Base-by-base conservation (phyloP, 805 yeast species). In the Candida verbasci region DNA sequence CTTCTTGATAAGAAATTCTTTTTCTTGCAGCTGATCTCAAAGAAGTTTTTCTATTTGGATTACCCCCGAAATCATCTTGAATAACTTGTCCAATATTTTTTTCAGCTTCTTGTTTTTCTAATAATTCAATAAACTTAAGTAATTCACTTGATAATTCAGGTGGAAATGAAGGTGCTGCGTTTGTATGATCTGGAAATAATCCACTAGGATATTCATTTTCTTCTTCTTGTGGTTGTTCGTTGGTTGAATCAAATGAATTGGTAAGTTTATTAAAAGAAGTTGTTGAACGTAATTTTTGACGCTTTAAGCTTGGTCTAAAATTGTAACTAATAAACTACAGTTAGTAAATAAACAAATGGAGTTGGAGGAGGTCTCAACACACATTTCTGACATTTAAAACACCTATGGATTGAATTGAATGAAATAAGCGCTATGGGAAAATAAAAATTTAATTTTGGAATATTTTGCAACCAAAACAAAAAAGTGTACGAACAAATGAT, bases 251-350 rank as follows among this genome's bases (percentile, higher is more conserved):
- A 24, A 30, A 20, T 11, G 29, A 6, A 4, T 24, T 15, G 3
- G 30, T 24, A 16, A 21, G n/a, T 25, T 35, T 35, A 16, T 9
- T 18, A 20, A 29, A 35, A 16, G 21, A 9, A 7, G 3, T 29
- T 8, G 21, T 8, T 9, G 30, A 17, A 9, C 34, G 22, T 9
- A 35, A 17, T 12, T 24, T 18, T 20, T 35, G 27, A 25, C 39
- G 39, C 16, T 22, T 27, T 3, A 27, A 16, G 22, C 37, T 34
- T 4, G 37, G 37, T 22, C 16, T 34, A 9, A 27, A 24, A 17
- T 16, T 29, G 16, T 4, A 16, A 14, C 6, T 6, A 27, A 10
- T 24, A 21, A 8, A 8, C 23, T 21, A 21, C 22, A 20, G 22
- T 20, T 20, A 20, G 27, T 11, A 24, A 24, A 24, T 11, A 24